Evolutionary conservation across 1,284 basidiomycete species (phyloP).

Genomic region (Sanghuangporus baumii): DNA sequence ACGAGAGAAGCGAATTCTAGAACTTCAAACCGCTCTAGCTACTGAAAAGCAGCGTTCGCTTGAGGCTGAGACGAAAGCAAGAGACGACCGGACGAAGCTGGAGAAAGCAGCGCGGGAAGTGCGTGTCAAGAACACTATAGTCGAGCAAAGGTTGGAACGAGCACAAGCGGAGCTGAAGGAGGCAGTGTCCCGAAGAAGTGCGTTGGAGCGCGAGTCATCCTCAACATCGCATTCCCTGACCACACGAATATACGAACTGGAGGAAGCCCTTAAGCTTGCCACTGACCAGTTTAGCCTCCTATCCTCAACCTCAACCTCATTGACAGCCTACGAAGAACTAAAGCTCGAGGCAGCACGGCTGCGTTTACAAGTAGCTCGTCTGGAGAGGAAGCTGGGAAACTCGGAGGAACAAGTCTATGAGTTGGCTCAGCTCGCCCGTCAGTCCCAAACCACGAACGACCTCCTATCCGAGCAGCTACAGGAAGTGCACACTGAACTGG

Average conservation of each 20-base stretch:
- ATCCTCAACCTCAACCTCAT: conserved; percentile 42
- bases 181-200: conserved; percentile 17
- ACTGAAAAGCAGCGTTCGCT: conserved; percentile 48
- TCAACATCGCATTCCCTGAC: conserved; percentile 32
- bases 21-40: conserved; percentile 47
- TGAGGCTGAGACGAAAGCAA: conserved; percentile 41
- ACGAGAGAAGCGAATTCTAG: conserved; percentile 46
- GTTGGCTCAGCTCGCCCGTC: conserved; percentile 55
- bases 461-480: conserved; percentile 38
- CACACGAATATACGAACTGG: conserved; percentile 43
- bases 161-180: conserved; percentile 20
- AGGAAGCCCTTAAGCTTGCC: conserved; percentile 40
- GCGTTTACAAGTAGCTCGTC: conserved; percentile 41
- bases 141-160: conserved; percentile 24
- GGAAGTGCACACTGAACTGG: conserved; percentile 37
- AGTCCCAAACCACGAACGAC: conserved; percentile 45
- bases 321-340: conserved; percentile 34
- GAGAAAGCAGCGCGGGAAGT: conserved; percentile 31
- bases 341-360: conserved; percentile 37
- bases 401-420: conserved; percentile 62
- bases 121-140: conserved; percentile 30
- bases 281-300: conserved; percentile 57
- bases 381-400: conserved; percentile 64
- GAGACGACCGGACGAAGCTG: conserved; percentile 30
- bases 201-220: conserved; percentile 24